Base-by-base conservation (phyloP, 2,329 filamentous ascomycete species). In the Pestalotiopsis fici region DNA sequence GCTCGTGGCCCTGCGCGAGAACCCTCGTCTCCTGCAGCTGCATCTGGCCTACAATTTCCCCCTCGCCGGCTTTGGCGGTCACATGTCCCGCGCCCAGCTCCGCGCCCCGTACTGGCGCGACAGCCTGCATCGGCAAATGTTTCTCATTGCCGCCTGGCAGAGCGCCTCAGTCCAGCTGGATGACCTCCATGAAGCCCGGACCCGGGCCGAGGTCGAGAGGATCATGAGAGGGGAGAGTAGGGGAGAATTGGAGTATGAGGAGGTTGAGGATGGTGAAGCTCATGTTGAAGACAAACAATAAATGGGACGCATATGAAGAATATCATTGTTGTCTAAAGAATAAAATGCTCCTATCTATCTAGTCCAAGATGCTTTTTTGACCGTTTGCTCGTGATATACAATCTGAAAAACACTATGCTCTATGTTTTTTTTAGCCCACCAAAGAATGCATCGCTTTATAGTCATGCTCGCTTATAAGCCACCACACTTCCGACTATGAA, bases 381-480 rank as follows among this genome's bases (percentile, higher is more conserved):
- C 31, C 31, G 31, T 35, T 11, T 35, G n/a, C 31, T 35, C 31
- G 11, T 50, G n/a, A 50, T 50, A 21, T 21, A n/a, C 18, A 50
- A 50, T 21, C 43, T 50, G 43, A n/a, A 50, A 50, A 50, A 18
- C n/a, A n/a, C 43, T 50, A 9, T 18, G 15, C 43, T 50, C 9
- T 50, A 50, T 50, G 23, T 23, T 28, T 23, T 57, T 21, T 28
- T 23, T 57, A 27, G n/a, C 23, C 25, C 27, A 27, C 47, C 47
- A 21, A 50, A 50, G 18, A 50, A 50, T 50, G 43, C 18, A n/a
- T 50, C 31, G 31, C 31, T 28, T 3, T 27, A 27, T 11, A 27
- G 18, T 28, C 11, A 15, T 31, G 13, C 55, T 57, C 55, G 27
- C 28, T 59, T 31, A 82, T 84, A 66, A 6, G 31, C n/a, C n/a